Evolutionary conservation across 805 yeast genomes (phyloP), one percentile per base, ranked within the genome.

Genomic region (Suhomyces sp.): DNA sequence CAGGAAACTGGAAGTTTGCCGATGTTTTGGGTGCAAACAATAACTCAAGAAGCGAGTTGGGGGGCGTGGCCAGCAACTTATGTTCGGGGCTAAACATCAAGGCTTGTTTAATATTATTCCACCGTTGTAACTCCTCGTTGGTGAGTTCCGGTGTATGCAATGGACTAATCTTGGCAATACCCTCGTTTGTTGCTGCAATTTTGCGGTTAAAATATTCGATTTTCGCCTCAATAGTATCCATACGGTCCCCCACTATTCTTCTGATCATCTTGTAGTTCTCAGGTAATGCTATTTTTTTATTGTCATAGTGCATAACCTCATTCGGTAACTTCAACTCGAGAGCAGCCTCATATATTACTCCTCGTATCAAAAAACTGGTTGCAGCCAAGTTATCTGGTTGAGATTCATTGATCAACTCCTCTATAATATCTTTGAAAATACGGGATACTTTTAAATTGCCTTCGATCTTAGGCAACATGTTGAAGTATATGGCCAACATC

Each of bases 201-300:
- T n/a, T 19, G 10, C 6, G 21, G 19, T 20, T 19, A 16, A 21
- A 31, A 19, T 31, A 22, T 6, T 18, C 25, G 5, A 30, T 18
- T 13, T n/a, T 20, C 7, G 42, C 42, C 24, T 39, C 42, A 13
- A 35, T 9, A 4, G 9, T n/a, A 15, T 35, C 39, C 36, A 39
- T 25, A 13, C 17, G 21, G 16, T n/a, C 19, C 11, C 42, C 39
- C 6, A 31, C 36, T 10, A 39, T 14, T 23, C 39, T 17, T 21
- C 35, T 11, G 15, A 39, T 27, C 10, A 35, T 39, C 31, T 39
- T 39, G 31, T 39, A 39, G 31, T 28, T 39, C 13, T 39, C 42
- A 8, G 39, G 26, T 13, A 25, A 27, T 12, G 32, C 14, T 12
- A 10, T 25, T 17, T 30, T 36, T 12, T 21, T 23, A 7, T 32